Percentiles rank a stretch among this genome's conserved stretches.
phyloP scores from a whole-genome alignment of 139 green algal species.

The Spirogloea muscicola region DNA sequence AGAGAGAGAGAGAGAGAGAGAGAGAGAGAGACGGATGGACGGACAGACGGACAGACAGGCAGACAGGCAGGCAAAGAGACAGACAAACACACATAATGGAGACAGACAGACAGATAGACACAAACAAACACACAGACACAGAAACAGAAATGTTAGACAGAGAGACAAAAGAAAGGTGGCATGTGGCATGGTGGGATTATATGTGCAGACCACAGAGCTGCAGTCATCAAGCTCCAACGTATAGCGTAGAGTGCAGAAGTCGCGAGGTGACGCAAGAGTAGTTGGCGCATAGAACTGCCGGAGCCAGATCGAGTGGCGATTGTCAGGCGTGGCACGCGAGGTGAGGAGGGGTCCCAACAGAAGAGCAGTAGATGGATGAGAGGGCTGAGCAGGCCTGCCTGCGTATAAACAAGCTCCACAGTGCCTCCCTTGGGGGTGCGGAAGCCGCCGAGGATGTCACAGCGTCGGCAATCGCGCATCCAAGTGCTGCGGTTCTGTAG shows the following conservation, averaged over 20 bases:
- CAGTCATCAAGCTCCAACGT: constrained; percentile 17
- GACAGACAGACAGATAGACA: too few species aligned
- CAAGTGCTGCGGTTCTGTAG: constrained; percentile 29
- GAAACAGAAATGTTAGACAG: too few species aligned
- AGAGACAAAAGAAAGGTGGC: too few species aligned
- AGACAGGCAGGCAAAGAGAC: too few species aligned
- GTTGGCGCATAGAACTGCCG: constrained; percentile 39
- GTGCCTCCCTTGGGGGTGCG: constrained; percentile 24
- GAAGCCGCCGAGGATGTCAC: constrained; percentile 43
- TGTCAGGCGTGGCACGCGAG: neutral
- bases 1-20: too few species aligned
- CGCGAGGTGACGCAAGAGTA: constrained; percentile 19
- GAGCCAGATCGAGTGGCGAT: neutral
- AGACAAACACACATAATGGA: too few species aligned
- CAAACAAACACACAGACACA: too few species aligned
- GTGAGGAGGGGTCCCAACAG: neutral
- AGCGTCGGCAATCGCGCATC: constrained; percentile 37
- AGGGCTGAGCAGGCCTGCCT: constrained; percentile 11
- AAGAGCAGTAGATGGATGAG: too few species aligned
- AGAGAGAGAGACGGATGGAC: too few species aligned
- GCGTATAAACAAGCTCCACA: constrained; percentile 45
- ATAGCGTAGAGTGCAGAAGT: constrained; percentile 41
- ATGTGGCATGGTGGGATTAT: too few species aligned
- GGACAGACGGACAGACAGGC: too few species aligned
- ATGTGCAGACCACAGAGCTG: neutral